Base-by-base conservation (phyloP, 179 eudicot species). In the Vitellaria paradoxa region DNA sequence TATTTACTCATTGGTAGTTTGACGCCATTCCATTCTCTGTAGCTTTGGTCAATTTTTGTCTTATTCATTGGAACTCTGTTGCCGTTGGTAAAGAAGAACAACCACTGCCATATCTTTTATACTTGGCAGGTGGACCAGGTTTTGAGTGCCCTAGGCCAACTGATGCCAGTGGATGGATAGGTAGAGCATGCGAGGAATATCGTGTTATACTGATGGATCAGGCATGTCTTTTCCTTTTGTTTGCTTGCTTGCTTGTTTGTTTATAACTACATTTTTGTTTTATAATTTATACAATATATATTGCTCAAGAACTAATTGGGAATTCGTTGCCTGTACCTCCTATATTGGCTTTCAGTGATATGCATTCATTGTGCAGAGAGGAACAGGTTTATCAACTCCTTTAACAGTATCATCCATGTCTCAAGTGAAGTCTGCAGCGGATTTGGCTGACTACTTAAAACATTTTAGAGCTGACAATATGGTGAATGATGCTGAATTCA, bases 121-220 rank as follows among this genome's bases (percentile, higher is more conserved):
- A 80, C 84, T 87, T 96, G 76, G 97, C 93, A 89, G 99, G 99
- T 20, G 99, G 99, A 64, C 99, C 99, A 73, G 99, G 99, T 17
- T 93, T 88, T 76, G 99, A 93, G 86, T 89, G 94, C 76, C 91
- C 91, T 70, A 86, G 99, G 75, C 97, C 94, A 40, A 88, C 92
- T 61, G 99, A 93, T 83, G 84, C 93, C 18, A 83, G 88, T 80
- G 99, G 99, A 59, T 96, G 99, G 99, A 84, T 96, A 76, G 84
- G 89, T 53, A 93, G 83, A 93, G 98, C 97, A 73, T 93, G 98
- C 50, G 97, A 93, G 76, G 91, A 84, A 68, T 85, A 85, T 80
- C 97, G 97, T 69, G 82, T 96, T 81, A 82, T 96, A 79, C 76
- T 96, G 73, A 78, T 96, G 89, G 99, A 96, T 83, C 99, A 93